phyloP scores from a whole-genome alignment of 2,329 filamentous ascomycete species.

The Blastomyces gilchristii region DNA sequence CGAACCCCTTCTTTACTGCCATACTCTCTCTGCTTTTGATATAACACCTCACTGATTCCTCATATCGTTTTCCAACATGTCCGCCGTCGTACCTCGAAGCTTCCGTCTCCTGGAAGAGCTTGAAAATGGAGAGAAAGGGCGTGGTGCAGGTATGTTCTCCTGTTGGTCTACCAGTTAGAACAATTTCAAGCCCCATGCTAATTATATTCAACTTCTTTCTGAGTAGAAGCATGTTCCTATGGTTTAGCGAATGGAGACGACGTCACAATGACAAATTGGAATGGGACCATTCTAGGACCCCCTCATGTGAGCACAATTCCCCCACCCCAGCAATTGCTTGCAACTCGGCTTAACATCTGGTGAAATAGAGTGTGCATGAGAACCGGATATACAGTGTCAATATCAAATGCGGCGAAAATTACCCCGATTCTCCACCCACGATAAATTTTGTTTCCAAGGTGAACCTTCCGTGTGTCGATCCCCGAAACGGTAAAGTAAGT shows the following conservation, averaged over 20 bases:
- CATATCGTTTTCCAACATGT: slow-evolving; percentile 33
- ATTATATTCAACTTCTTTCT: slow-evolving; percentile 16
- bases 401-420: slow-evolving; percentile 84
- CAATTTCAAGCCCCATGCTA: slow-evolving; percentile 14
- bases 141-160: slow-evolving; percentile 58
- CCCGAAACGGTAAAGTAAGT: slow-evolving; percentile 59
- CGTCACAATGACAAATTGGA: slow-evolving; percentile 96
- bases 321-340: not conserved
- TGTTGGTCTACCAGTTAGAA: not conserved
- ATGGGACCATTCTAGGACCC: slow-evolving; percentile 91
- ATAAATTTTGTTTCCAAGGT: slow-evolving; percentile 91
- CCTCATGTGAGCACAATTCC: slow-evolving; percentile 61
- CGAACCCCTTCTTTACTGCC: not conserved
- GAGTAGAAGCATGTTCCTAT: slow-evolving; percentile 85
- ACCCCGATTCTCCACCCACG: slow-evolving; percentile 79
- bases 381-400: slow-evolving; percentile 98
- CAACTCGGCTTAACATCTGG: slow-evolving; percentile 6
- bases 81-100: slow-evolving; percentile 80
- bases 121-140: slow-evolving; percentile 96
- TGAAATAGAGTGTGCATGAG: slow-evolving; percentile 73
- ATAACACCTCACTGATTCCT: not conserved
- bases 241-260: slow-evolving; percentile 91
- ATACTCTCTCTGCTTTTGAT: not conserved
- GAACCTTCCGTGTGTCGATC: slow-evolving; percentile 90
- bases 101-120: slow-evolving; percentile 95